phyloP scores from a whole-genome alignment of 2,329 filamentous ascomycete species.

The Aspergillaceae sp. region DNA sequence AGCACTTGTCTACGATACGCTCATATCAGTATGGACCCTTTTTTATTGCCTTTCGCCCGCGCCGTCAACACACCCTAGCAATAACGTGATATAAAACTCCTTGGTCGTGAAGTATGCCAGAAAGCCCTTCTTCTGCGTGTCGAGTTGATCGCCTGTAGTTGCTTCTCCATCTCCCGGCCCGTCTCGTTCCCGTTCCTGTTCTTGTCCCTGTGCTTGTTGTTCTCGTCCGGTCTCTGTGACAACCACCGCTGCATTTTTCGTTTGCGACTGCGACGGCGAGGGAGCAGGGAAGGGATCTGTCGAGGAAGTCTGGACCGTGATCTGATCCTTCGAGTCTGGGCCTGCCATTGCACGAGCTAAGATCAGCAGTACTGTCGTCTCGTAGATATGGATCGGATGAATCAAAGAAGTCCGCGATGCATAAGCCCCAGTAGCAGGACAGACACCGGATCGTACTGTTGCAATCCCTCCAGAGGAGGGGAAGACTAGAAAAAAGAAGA shows the following conservation, averaged over 20 bases:
- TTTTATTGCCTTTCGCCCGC: background rate
- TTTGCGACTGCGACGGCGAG: slow-evolving; percentile 7
- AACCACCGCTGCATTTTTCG: slow-evolving; percentile 10
- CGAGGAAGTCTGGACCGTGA: slow-evolving; percentile 16
- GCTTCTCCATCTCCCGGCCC: background rate
- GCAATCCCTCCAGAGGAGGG: too few species aligned
- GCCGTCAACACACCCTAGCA: slow-evolving; percentile 52
- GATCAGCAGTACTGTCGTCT: too few species aligned
- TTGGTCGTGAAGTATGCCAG: slow-evolving; percentile 68
- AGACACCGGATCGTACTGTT: too few species aligned
- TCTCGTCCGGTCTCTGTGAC: slow-evolving; percentile 9
- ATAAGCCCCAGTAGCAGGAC: too few species aligned
- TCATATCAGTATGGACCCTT: background rate
- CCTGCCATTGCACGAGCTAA: slow-evolving; percentile 17
- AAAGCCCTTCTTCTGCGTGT: slow-evolving; percentile 39
- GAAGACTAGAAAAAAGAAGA: background rate
- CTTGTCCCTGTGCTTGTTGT: slow-evolving; percentile 5
- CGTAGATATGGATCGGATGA: too few species aligned
- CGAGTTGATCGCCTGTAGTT: slow-evolving; percentile 28
- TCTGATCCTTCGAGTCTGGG: slow-evolving; percentile 16
- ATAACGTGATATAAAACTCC: slow-evolving; percentile 80
- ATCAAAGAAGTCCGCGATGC: too few species aligned
- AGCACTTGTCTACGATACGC: slow-evolving; percentile 56
- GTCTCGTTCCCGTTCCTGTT: background rate
- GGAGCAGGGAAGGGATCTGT: slow-evolving; percentile 3